Evolutionary conservation across 257 asterid genomes (phyloP).

Genomic region (Sherardia arvensis): DNA sequence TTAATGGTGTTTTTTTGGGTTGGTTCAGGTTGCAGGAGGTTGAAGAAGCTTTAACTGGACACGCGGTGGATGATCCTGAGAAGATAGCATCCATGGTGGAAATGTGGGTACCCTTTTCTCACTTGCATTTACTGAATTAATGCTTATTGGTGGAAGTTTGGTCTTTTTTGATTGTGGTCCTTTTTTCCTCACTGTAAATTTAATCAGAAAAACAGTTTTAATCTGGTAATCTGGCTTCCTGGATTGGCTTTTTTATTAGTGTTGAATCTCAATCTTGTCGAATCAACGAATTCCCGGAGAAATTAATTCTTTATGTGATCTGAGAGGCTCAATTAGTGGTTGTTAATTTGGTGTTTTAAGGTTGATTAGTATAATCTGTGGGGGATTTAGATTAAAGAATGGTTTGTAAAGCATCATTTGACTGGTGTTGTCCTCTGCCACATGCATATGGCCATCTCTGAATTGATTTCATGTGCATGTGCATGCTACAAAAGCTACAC

Average conservation of each 20-base stretch:
- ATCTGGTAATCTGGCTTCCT: neutral
- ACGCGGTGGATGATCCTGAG: constrained; percentile 84
- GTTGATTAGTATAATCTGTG: constrained; percentile 8
- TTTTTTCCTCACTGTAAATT: neutral
- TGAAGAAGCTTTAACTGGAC: constrained; percentile 50
- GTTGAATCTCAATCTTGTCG: neutral
- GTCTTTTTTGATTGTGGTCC: constrained; percentile 32
- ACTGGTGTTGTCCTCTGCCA: constrained; percentile 23
- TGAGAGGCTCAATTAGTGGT: constrained; percentile 2
- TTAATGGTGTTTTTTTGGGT: constrained; percentile 6
- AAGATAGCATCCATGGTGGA: constrained; percentile 79
- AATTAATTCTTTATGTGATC: neutral
- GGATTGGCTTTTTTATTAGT: constrained; percentile 12
- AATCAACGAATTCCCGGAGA: neutral
- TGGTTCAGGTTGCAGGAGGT: constrained; percentile 49
- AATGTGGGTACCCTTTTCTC: constrained; percentile 42
- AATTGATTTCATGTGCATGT: constrained; percentile 32
- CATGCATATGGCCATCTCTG: constrained; percentile 7
- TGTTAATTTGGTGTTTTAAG: no score
- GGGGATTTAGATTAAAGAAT: constrained; percentile 1
- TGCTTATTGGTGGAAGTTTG: constrained; percentile 16
- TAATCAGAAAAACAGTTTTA: neutral
- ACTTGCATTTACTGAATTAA: constrained; percentile 26
- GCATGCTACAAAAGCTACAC: constrained; percentile 35
- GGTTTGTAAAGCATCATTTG: constrained; percentile 19